Percentiles rank a stretch among this genome's conserved stretches.
Evolutionary conservation across 228 moss, liverwort and hornwort species (phyloP).

Genomic region (Sphagnum fallax): DNA sequence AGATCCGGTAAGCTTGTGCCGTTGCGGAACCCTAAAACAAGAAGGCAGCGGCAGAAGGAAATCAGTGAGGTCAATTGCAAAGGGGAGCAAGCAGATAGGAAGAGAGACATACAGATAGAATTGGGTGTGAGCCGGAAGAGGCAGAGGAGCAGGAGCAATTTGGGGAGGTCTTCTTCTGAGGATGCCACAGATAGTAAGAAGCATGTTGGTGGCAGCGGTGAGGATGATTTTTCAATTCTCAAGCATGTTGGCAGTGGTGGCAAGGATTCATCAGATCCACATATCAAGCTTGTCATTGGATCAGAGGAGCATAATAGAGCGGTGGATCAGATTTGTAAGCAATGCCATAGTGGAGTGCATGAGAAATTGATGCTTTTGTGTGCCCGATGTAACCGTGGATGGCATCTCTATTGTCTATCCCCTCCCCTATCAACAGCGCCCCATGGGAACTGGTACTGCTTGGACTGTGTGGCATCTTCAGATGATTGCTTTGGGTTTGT

Average conservation of each 20-base stretch:
- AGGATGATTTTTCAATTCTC: neutral
- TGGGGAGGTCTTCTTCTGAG: neutral
- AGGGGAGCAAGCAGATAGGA: constrained; percentile 44
- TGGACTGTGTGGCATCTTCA: constrained; percentile 87
- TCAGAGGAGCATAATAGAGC: too few relatives aligned
- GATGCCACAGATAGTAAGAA: constrained; percentile 22
- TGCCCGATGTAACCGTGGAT: constrained; percentile 92
- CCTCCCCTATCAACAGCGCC: constrained; percentile 80
- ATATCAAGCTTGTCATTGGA: too few relatives aligned
- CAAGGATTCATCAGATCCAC: too few relatives aligned
- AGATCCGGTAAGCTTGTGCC: constrained; percentile 58
- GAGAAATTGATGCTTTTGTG: constrained; percentile 95
- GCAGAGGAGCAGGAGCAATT: too few relatives aligned
- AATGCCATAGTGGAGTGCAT: constrained; percentile 96
- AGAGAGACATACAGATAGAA: constrained; percentile 14
- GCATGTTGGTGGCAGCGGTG: constrained; percentile 21
- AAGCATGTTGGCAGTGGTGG: too few relatives aligned
- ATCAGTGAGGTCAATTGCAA: constrained; percentile 42
- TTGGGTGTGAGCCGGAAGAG: too few relatives aligned
- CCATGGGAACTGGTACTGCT: constrained; percentile 98
- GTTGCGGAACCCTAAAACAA: constrained; percentile 44
- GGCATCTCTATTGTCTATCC: constrained; percentile 97
- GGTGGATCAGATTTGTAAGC: constrained; percentile 94
- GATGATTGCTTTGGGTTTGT: constrained; percentile 96
- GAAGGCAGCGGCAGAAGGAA: constrained; percentile 20